Evolutionary conservation across 129 eudicot genomes (phyloP), one percentile per base, ranked within the genome.

Genomic region (Erigeron canadensis): DNA sequence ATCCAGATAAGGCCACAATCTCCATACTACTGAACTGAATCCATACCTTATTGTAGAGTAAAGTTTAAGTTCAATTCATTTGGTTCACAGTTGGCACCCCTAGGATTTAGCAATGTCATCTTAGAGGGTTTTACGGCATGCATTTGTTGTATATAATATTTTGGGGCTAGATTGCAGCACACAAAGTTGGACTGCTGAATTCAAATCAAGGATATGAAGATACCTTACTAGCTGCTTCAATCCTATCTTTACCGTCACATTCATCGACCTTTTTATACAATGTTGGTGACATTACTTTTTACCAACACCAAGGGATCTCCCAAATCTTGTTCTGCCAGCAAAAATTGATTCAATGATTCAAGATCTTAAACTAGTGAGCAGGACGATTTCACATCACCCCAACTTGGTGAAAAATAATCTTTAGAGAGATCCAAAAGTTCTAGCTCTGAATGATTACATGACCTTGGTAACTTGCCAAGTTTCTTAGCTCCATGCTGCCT

Each of bases 211-310:
- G 67, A 61, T 47, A 46, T 34, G 48, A 44, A 75, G 48, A 58
- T 76, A 76, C 81, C 75, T 77, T 60, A 56, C 18, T 19, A 60
- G 54, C 53, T 40, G 53, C 70, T 42, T 77, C 42, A 38, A 12
- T 69, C 60, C 13, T 61, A 61, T 76, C 69, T 60, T 67, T 62
- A 58, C 40, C 68, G 60, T 41, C 59, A 53, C 18, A 53, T 17
- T 9, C 8, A 28, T n/a, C 10, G n/a, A 68, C 9, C 18, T 23
- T 7, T 59, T 2, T 15, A 73, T 5, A 43, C 47, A 65, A 42
- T 41, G 43, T 45, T 61, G 28, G 61, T 23, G 64, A 45, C 50
- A 16, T 48, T 44, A 28, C 40, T 62, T 54, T 68, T 37, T 19
- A 75, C 21, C 59, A 46, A 66, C 59, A 48, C 34, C 40, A 44